Base-by-base conservation (phyloP, 2,329 filamentous ascomycete species). In the Colletotrichum eremochloae region DNA sequence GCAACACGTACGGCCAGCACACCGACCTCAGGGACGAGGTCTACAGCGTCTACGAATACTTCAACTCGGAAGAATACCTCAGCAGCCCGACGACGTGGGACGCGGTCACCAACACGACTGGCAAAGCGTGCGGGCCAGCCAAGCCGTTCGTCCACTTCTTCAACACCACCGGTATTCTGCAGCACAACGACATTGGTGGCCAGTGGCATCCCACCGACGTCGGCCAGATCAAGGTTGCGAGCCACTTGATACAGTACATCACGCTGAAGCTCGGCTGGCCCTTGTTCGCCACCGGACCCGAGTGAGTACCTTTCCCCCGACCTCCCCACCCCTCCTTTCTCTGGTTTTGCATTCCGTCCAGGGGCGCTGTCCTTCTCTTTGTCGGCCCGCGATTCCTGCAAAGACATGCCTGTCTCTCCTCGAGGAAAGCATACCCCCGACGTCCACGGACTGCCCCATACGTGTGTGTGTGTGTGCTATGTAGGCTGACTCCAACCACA, bases 161-260 rank as follows among this genome's bases (percentile, higher is more conserved):
- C 80, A 88, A 90, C 75, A 90, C 87, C 0, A 88, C 84, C 12
- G 89, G 89, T 0, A 88, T 91, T 56, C 77, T 91, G 75, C 87
- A 90, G 75, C 88, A 91, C 76, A 90, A 91, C 74, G 89, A 91
- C 76, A 88, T 90, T 71, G 85, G 83, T 2, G 88, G 89, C 8
- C 83, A 85, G 74, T 90, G 83, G 75, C 89, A 91, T 76, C 89
- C 88, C 0, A 91, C 88, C 0, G 89, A 91, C 76, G 85, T 90
- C 9, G 88, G 89, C 0, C 86, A 90, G 66, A 82, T 91, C 76
- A 91, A 91, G 78, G 79, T 91, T 9, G 89, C 89, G 2, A 90
- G 86, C 75, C 88, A 91, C 75, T 75, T 91, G 61, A 85, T 87
- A 74, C 86, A 89, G 78, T 91, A 86, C 78, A 86, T 90, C 56